Base-by-base conservation (phyloP, 108 stramenopile genomes). In the Pseudonitzschia multiseries region DNA sequence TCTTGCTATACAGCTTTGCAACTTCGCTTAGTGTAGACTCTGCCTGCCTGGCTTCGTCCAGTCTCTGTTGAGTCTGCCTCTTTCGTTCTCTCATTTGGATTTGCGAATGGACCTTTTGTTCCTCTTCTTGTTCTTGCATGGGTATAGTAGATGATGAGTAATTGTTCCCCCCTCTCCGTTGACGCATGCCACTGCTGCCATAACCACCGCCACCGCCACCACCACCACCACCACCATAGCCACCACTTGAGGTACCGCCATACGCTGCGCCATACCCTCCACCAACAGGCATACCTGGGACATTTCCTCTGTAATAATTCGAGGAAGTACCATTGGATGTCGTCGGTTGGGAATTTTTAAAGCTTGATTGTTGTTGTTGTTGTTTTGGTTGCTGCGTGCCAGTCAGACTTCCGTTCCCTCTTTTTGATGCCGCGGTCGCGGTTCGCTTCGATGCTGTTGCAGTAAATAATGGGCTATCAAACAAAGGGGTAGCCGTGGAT, bases 1-100 rank as follows among this genome's bases (percentile, higher is more conserved):
- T 92, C 81, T 94, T 92, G 33, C 88, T 73, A 78, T 90, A 94
- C 85, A 94, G 75, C 40, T 76, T 71, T 12, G 83, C 81, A 29
- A 94, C 67, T 67, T 89, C 84, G 21, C 84, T 88, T 68, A 94
- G 73, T 40, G 71, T 74, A 42, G 77, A 80, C 83, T 94, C 93
- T 33, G 91, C 93, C 20, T 89, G 85, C 22, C 86, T 83, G 0
- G 93, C 93, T 52, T 84, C 83, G 17, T 86, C 79, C 2, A 91
- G 67, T 48, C 93, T 85, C 27, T 81, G 74, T 59, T 86, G 82
- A 13, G 91, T 89, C 68, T 87, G 85, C 20, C 91, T 86, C 51
- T 85, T 67, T 64, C 89, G 71, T 40, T 87, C 79, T 24, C 89
- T 84, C 54, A 71, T 73, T 78, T 89, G 86, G 22, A 92, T 86